Evolutionary conservation across 148 eudicot genomes (phyloP).

Genomic region (Tetragonia tetragonoides): DNA sequence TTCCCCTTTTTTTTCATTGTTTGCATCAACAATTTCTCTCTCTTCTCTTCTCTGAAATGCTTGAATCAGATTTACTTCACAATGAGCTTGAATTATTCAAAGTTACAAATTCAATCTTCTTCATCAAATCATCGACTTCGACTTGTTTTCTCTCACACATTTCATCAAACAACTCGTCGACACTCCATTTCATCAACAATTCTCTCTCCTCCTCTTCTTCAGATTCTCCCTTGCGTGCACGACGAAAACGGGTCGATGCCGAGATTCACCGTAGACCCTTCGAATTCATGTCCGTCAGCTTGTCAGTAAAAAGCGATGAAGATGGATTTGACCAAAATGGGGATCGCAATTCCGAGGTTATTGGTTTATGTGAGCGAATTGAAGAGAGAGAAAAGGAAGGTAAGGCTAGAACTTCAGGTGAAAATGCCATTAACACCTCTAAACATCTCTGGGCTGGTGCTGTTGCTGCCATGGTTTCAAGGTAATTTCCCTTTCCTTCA

Average conservation of each 20-base stretch:
- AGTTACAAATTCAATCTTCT: conserved; percentile 33
- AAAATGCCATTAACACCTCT: conserved; percentile 63
- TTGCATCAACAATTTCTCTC: neutral
- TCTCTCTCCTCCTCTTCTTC: conserved; percentile 25
- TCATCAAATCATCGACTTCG: conserved; percentile 32
- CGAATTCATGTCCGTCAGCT: conserved; percentile 60
- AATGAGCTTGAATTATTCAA: conserved; percentile 33
- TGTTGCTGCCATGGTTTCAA: conserved; percentile 91
- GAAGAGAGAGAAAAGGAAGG: conserved; percentile 24
- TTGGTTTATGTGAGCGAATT: conserved; percentile 23
- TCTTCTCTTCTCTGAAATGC: conserved; percentile 23
- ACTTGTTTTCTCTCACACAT: conserved; percentile 34
- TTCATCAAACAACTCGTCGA: conserved; percentile 34
- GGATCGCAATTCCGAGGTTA: conserved; percentile 31
- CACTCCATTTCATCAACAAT: neutral
- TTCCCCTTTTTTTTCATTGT: neutral
- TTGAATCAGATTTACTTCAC: conserved; percentile 18
- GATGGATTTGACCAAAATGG: conserved; percentile 46
- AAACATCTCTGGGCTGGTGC: conserved; percentile 98
- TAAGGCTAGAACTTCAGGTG: conserved; percentile 28
- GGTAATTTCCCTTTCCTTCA: conserved; percentile 34
- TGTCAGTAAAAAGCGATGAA: conserved; percentile 37
- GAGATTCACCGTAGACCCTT: conserved; percentile 24
- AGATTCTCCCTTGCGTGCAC: conserved; percentile 9
- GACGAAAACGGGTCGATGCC: conserved; percentile 13